Base-by-base conservation (phyloP, 2,329 filamentous ascomycete genomes). In the Colletotrichum plurivorum region DNA sequence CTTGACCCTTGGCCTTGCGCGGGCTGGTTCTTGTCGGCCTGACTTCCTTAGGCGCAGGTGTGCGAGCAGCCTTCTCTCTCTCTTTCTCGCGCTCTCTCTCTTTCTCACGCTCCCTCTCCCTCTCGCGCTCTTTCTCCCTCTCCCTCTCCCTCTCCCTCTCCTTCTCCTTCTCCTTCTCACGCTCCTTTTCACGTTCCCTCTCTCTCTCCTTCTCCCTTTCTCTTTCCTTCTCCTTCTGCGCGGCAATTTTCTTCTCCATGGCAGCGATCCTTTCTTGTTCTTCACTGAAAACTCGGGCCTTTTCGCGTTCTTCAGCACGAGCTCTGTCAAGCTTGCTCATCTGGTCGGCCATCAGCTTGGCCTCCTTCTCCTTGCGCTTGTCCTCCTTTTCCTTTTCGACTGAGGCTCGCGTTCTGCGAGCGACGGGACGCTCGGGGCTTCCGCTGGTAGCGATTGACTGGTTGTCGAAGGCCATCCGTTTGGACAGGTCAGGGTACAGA, bases 281-380 rank as follows among this genome's bases (percentile, higher is more conserved):
- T 72, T 88, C 82, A 75, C 83, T 88, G 71, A 88, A 89, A 3
- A 87, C 81, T 16, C 84, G 83, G 7, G 89, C 92, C 76, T 92
- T 93, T 73, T 92, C 88, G 6, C 91, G 85, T 76, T 94, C 91
- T 78, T 92, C 91, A 73, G 90, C 88, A 9, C 92, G 88, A 51
- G 87, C 89, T 74, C 90, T 92, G 72, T 92, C 90, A 3, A 93
- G 82, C 75, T 89, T 91, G 22, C 83, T 83, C 76, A 88, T 84
- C 73, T 90, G 88, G 58, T 90, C 89, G 16, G 85, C 87, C 73
- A 88, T 83, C 25, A 85, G 86, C 72, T 88, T 87, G 52, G 89
- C 85, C 72, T 93, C 90, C 75, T 89, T 92, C 7, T 92, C 88
- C 46, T 86, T 88, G 43, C 89, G 88, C 75, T 90, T 92, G 73